These are phyloP conservation scores for Amphicarpaea edgeworthii DNA, from an alignment of 306 rosid genomes.

Conservation along the genomic window DNA sequence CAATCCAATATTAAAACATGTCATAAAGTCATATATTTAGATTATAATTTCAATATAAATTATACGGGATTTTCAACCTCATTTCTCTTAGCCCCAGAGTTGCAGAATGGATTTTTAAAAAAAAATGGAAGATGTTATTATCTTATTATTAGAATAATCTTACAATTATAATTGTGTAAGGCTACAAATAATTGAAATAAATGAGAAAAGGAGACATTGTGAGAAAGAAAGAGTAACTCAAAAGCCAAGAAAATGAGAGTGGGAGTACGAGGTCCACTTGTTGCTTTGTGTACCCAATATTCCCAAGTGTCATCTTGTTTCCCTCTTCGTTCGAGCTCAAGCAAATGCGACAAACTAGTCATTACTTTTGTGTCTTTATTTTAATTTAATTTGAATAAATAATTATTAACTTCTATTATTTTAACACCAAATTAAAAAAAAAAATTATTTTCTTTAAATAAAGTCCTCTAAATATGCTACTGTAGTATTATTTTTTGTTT, in stretches of 20 bases:
- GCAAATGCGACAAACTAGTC: background rate
- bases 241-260: background rate
- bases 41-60: too few species aligned
- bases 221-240: background rate
- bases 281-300: slow-evolving; percentile 22
- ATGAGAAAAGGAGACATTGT: background rate
- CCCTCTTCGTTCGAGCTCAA: background rate
- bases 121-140: background rate
- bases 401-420: too few species aligned
- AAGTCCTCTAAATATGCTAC: background rate
- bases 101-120: background rate
- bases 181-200: slow-evolving; percentile 35
- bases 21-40: too few species aligned
- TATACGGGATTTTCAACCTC: too few species aligned
- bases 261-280: slow-evolving; percentile 20
- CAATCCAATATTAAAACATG: too few species aligned
- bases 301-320: slow-evolving; percentile 4
- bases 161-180: background rate
- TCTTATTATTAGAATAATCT: background rate
- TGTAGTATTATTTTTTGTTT: background rate
- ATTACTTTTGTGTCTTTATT: too few species aligned
- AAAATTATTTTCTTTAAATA: background rate
- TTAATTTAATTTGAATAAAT: too few species aligned
- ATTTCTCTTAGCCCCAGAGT: too few species aligned
- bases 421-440: too few species aligned